Conservation (phyloP, 1,284 basidiomycete genomes). For the Xanthoconium separans region DNA sequence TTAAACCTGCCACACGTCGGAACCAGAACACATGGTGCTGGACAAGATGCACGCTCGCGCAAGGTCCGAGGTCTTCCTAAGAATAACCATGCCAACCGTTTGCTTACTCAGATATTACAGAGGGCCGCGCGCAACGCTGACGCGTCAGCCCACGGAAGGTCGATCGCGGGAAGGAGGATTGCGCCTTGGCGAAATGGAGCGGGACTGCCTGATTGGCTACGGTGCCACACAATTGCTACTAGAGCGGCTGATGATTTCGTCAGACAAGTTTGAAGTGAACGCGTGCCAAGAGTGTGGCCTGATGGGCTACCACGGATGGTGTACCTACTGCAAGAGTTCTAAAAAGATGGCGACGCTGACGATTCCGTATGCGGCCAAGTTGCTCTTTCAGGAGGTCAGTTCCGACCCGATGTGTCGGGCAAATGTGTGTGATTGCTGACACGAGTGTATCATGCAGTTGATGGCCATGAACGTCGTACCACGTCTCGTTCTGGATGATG, state of each 20-base stretch:
- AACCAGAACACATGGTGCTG: slow-evolving; percentile 92
- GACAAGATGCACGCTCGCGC: slow-evolving; percentile 99
- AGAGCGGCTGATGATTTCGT: slow-evolving; percentile 97
- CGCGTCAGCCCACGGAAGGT: slow-evolving; percentile 92
- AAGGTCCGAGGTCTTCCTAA: slow-evolving; percentile 51
- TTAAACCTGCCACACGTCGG: slow-evolving; percentile 14
- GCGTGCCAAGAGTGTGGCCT: slow-evolving; percentile 94
- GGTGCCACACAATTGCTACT: slow-evolving; percentile 95
- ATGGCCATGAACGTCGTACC: slow-evolving; percentile 97
- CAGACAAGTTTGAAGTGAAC: slow-evolving; percentile 96
- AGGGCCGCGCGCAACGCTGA: slow-evolving; percentile 94
- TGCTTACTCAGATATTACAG: slow-evolving; percentile 39
- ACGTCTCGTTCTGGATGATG: slow-evolving; percentile 80
- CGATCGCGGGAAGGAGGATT: slow-evolving; percentile 96
- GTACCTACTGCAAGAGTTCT: slow-evolving; percentile 92
- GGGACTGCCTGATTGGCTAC: slow-evolving; percentile 95
- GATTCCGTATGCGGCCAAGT: slow-evolving; percentile 98
- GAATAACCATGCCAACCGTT: slow-evolving; percentile 1
- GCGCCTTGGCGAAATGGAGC: slow-evolving; percentile 98
- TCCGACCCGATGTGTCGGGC: not conserved
- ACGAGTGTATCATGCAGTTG: slow-evolving; percentile 46
- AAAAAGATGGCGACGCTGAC: slow-evolving; percentile 95
- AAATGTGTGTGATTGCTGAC: not conserved
- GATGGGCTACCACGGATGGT: slow-evolving; percentile 97
- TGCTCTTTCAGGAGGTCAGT: slow-evolving; percentile 94